Percentiles rank a stretch among this genome's conserved stretches.
Evolutionary conservation across 495 filamentous ascomycete genomes (phyloP).

Genomic region (Penicillium argentinense): DNA sequence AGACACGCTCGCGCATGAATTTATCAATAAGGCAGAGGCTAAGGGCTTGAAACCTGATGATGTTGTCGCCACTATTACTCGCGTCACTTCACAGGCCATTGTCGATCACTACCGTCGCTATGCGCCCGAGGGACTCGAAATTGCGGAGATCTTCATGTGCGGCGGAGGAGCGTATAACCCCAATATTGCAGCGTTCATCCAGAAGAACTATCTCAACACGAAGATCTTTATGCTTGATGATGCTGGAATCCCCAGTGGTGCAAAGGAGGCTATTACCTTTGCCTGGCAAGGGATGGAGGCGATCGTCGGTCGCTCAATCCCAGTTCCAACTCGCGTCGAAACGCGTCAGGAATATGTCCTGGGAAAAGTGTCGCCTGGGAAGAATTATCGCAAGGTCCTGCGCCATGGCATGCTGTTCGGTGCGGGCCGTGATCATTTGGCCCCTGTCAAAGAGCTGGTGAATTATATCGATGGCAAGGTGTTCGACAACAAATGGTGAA

Average conservation of each 20-base stretch:
- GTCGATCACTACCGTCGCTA: slow-evolving; percentile 55
- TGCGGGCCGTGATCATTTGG: slow-evolving; percentile 40
- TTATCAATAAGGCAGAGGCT: slow-evolving; percentile 45
- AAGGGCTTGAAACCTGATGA: slow-evolving; percentile 47
- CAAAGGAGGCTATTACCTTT: slow-evolving; percentile 60
- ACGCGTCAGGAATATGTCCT: slow-evolving; percentile 47
- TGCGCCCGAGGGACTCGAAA: slow-evolving; percentile 46
- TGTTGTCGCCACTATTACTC: slow-evolving; percentile 55
- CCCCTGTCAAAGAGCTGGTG: slow-evolving; percentile 48
- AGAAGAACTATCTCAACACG: slow-evolving; percentile 46
- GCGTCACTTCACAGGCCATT: slow-evolving; percentile 57
- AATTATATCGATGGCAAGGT: slow-evolving; percentile 46
- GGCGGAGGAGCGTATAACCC: slow-evolving; percentile 58
- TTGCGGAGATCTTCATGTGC: slow-evolving; percentile 59
- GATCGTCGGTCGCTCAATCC: slow-evolving; percentile 50
- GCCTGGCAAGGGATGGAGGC: slow-evolving; percentile 58
- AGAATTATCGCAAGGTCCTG: slow-evolving; percentile 54
- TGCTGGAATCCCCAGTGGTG: slow-evolving; percentile 51
- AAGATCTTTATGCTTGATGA: slow-evolving; percentile 55
- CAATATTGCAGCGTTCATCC: slow-evolving; percentile 53
- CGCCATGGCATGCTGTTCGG: slow-evolving; percentile 51
- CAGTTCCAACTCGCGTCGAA: slow-evolving; percentile 52
- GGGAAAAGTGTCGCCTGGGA: slow-evolving; percentile 53
- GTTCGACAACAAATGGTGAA: slow-evolving; percentile 47
- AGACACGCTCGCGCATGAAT: slow-evolving; percentile 48